These are phyloP conservation scores for Pseudoneurospora amorphoporcata DNA, from an alignment of 495 filamentous ascomycete genomes.

Conservation along the genomic window DNA sequence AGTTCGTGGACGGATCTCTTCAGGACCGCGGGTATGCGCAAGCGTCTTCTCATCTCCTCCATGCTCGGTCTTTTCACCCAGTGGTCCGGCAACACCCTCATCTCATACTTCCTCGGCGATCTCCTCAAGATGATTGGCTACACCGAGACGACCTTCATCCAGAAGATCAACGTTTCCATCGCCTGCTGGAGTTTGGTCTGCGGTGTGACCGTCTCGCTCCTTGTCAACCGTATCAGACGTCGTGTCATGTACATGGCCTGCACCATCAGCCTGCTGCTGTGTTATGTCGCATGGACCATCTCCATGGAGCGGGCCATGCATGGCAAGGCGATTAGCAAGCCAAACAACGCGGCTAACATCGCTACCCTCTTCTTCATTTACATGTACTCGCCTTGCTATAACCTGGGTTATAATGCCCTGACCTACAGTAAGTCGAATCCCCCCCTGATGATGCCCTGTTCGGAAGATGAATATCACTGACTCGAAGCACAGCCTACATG, in stretches of 20 bases:
- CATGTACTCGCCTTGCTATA: conserved; percentile 53
- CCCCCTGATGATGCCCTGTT: background rate
- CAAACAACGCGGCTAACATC: conserved; percentile 31
- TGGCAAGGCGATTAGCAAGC: conserved; percentile 22
- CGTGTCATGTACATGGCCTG: conserved; percentile 50
- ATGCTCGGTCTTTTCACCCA: conserved; percentile 54
- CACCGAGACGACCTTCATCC: conserved; percentile 40
- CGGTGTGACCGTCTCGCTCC: conserved; percentile 41
- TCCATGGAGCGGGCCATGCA: conserved; percentile 44
- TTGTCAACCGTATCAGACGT: conserved; percentile 42
- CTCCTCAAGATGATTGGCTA: conserved; percentile 39
- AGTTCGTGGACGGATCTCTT: conserved; percentile 47
- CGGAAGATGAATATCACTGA: background rate
- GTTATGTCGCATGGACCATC: conserved; percentile 52
- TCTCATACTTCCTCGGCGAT: conserved; percentile 49
- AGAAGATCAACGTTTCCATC: conserved; percentile 48
- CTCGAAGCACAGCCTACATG: conserved; percentile 39
- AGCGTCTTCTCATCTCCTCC: conserved; percentile 45
- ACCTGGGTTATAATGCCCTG: conserved; percentile 57
- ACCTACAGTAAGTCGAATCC: conserved; percentile 45
- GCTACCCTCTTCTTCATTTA: conserved; percentile 52
- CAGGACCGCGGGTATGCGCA: conserved; percentile 42
- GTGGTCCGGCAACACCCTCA: conserved; percentile 55
- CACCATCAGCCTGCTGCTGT: conserved; percentile 40
- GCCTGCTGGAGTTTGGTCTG: conserved; percentile 47